Evolutionary conservation across 257 asterid species (phyloP).

Genomic region (Petunia axillaris): DNA sequence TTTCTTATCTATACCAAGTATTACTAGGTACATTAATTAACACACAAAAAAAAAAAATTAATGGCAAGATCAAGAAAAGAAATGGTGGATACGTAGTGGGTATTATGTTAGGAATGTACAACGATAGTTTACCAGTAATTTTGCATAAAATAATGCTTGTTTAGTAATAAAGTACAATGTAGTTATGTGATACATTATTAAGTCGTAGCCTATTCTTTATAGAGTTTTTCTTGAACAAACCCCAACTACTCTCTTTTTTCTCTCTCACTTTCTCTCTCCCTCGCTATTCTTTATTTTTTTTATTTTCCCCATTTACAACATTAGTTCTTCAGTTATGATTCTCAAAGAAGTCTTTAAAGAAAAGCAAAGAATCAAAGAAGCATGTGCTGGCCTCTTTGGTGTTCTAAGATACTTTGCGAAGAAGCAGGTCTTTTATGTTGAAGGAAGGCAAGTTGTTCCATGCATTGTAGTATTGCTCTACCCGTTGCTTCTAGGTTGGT

Average conservation of each 20-base stretch:
- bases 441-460: no score
- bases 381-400: no score
- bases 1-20: no score
- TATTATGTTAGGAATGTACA: slow-evolving; percentile 24
- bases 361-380: no score
- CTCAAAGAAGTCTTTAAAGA: no score
- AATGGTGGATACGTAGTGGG: slow-evolving; percentile 12
- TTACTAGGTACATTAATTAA: neutral
- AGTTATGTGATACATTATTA: slow-evolving; percentile 11
- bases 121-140: slow-evolving; percentile 28
- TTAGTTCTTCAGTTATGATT: no score
- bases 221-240: slow-evolving; percentile 29
- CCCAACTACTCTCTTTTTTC: slow-evolving; percentile 44
- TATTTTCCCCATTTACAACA: no score
- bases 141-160: neutral
- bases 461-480: no score
- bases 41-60: neutral
- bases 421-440: no score
- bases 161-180: neutral
- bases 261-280: neutral
- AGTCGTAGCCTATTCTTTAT: neutral
- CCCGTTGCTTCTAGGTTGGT: no score
- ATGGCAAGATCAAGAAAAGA: neutral
- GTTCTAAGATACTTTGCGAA: no score
- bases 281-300: no score